These are phyloP conservation scores for Daldinia bambusicola DNA, from an alignment of 495 filamentous ascomycete genomes.

Conservation along the genomic window DNA sequence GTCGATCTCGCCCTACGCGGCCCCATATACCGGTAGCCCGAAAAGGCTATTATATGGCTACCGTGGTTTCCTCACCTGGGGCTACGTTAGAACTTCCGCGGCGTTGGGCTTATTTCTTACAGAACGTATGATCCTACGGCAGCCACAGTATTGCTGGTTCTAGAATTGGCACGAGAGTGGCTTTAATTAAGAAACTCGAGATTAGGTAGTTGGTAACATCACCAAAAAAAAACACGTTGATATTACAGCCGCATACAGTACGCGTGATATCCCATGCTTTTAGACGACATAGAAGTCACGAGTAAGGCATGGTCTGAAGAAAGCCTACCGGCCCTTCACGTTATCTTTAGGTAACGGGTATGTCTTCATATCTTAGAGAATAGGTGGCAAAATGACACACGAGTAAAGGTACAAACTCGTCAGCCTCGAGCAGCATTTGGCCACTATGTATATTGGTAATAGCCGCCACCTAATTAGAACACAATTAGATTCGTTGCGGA, in stretches of 20 bases:
- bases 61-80: slow-evolving; percentile 15
- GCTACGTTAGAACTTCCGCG: slow-evolving; percentile 4
- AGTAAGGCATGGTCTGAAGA: not conserved
- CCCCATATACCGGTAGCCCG: slow-evolving; percentile 39
- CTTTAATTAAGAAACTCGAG: slow-evolving; percentile 1
- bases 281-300: not conserved
- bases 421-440: not conserved
- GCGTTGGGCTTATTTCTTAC: slow-evolving; percentile 9
- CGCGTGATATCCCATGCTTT: not conserved
- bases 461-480: not conserved
- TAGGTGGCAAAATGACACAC: too few relatives aligned
- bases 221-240: not conserved
- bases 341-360: not conserved
- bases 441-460: not conserved
- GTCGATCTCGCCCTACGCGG: slow-evolving; percentile 12
- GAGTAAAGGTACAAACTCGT: not conserved
- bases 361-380: not conserved
- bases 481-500: not conserved
- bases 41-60: slow-evolving; percentile 6
- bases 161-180: not conserved
- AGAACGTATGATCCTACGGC: not conserved
- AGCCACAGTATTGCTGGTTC: not conserved
- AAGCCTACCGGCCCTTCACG: not conserved
- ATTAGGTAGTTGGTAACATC: not conserved
- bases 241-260: not conserved